phyloP scores from a whole-genome alignment of 2,329 filamentous ascomycete genomes.

The Hypoxylon sp. region DNA sequence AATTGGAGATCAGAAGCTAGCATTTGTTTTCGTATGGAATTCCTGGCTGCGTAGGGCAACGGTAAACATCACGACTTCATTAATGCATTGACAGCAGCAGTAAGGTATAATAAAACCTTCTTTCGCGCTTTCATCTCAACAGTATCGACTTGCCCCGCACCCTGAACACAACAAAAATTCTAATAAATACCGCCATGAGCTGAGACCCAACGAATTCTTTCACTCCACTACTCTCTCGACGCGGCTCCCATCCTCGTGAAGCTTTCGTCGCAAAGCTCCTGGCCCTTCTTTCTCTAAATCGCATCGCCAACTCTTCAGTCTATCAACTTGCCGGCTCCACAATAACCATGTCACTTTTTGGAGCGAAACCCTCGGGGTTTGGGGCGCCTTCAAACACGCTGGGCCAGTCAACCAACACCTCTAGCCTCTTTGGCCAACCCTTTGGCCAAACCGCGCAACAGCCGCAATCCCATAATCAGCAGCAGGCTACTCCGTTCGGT shows the following conservation, averaged over 20 bases:
- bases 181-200: slow-evolving; percentile 29
- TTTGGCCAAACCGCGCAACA: slow-evolving; percentile 59
- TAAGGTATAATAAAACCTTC: background rate
- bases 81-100: background rate
- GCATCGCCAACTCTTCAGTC: background rate
- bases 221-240: slow-evolving; percentile 25
- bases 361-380: slow-evolving; percentile 39
- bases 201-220: slow-evolving; percentile 34
- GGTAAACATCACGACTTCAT: slow-evolving; percentile 28
- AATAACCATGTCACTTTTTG: slow-evolving; percentile 50
- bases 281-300: background rate
- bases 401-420: slow-evolving; percentile 45
- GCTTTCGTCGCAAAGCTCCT: slow-evolving; percentile 17
- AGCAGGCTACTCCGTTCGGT: slow-evolving; percentile 46
- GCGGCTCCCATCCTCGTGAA: slow-evolving; percentile 26
- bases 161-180: slow-evolving; percentile 1
- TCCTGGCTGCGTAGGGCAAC: slow-evolving; percentile 21
- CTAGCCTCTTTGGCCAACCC: slow-evolving; percentile 60
- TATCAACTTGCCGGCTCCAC: background rate
- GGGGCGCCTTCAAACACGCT: slow-evolving; percentile 56
- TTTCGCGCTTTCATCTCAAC: slow-evolving; percentile 1
- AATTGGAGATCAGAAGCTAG: slow-evolving; percentile 24
- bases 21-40: slow-evolving; percentile 40
- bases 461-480: slow-evolving; percentile 53
- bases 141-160: slow-evolving; percentile 9